Evolutionary conservation across 2,329 filamentous ascomycete species (phyloP).

Genomic region (Aspergillus flavus): DNA sequence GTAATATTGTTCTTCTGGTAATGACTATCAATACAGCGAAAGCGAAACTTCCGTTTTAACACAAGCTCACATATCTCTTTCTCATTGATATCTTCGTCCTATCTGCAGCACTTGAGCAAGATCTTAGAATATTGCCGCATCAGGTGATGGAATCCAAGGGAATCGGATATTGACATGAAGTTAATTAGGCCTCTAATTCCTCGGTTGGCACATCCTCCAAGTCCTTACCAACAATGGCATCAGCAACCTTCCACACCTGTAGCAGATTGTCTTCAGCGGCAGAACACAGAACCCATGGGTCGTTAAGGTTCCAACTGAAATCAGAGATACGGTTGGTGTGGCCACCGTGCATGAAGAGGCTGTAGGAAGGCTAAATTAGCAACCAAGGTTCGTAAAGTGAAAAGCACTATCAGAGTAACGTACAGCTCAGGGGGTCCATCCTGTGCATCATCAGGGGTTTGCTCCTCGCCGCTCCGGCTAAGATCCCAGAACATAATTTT

Average conservation of each 20-base stretch:
- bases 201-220: constrained; percentile 74
- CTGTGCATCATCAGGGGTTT: constrained; percentile 90
- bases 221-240: constrained; percentile 78
- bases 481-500: constrained; percentile 97
- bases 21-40: constrained; percentile 53
- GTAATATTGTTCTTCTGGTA: neutral
- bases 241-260: constrained; percentile 89
- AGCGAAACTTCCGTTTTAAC: constrained; percentile 38
- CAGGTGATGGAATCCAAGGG: neutral
- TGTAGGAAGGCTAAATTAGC: constrained; percentile 37
- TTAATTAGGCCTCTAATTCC: constrained; percentile 64
- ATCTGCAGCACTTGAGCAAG: constrained; percentile 7
- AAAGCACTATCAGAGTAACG: constrained; percentile 40
- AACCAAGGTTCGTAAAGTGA: neutral
- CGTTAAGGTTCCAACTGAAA: constrained; percentile 96
- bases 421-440: constrained; percentile 94
- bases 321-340: constrained; percentile 97
- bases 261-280: constrained; percentile 96
- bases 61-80: neutral
- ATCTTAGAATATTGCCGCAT: neutral
- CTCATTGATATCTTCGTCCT: neutral
- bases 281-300: constrained; percentile 94
- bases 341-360: constrained; percentile 96
- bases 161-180: neutral
- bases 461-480: constrained; percentile 87